Evolutionary conservation across 257 asterid genomes (phyloP), one percentile per base, ranked within the genome.

Genomic region (Nicotiana otophora): DNA sequence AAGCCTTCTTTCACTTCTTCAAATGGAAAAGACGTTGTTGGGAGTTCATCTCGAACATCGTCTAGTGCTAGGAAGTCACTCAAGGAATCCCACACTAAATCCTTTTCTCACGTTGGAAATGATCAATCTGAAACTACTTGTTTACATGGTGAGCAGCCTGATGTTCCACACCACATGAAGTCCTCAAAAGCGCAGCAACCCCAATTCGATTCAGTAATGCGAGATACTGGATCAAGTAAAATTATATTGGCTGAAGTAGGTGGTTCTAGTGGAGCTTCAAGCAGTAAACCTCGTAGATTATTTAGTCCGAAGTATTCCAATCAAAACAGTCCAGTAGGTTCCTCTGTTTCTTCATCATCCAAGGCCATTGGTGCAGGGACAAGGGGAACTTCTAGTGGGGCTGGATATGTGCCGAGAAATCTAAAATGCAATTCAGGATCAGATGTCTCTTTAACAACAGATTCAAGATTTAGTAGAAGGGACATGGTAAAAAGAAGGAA

Each of bases 361-460:
- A 87, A 82, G 78, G 84, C 23, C 76, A 58, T 84, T 53, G 83
- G 85, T 39, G 20, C 60, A 16, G 88, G 86, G 48, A 69, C 87
- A 5, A 82, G 81, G 53, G 86, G 58, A 68, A 85, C 69, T 80
- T 68, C 76, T 64, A 86, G 78, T 81, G 84, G 87, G 48, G 83
- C 82, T 74, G 83, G 88, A 76, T 79, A 82, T 81, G 82, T 91
- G 65, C 58, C 83, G 75, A 90, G 86, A 85, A 90, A 83, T 87
- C 78, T 86, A 75, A 89, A 89, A 85, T 88, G 87, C 84, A 88
- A 79, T 57, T 85, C 93, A 26, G 77, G 46, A 51, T 86, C 97
- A 9, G 90, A 85, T 83, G 87, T 77, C 81, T 64, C 89, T 79
- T 75, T 63, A 60, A 64, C 86, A 14, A 84, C 81, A 17, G 87